Evolutionary conservation across 768 basidiomycete genomes (phyloP).

Genomic region (Lenzites betulinus): DNA sequence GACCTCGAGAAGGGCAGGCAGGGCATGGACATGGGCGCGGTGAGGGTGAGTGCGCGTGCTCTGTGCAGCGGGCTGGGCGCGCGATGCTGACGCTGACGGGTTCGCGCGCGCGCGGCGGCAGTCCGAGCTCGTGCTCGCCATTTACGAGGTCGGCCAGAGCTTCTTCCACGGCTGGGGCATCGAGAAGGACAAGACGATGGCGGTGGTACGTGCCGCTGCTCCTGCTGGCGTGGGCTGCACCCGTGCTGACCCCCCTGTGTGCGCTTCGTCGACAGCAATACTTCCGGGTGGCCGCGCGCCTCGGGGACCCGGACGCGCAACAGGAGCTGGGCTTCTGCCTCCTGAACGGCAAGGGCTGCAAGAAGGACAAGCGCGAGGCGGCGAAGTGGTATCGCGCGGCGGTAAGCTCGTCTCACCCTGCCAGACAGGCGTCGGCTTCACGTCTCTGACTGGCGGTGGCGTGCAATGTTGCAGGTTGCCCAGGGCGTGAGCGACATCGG

Average conservation of each 20-base stretch:
- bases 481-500: constrained; percentile 84
- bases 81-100: not conserved
- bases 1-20: constrained; percentile 68
- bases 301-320: constrained; percentile 89
- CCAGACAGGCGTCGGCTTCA: too few relatives aligned
- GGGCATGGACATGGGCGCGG: constrained; percentile 54
- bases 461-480: constrained; percentile 40
- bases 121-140: constrained; percentile 83
- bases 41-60: constrained; percentile 43
- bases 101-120: constrained; percentile 28
- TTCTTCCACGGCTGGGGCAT: constrained; percentile 95
- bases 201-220: constrained; percentile 54
- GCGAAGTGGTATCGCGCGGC: constrained; percentile 93
- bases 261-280: constrained; percentile 59
- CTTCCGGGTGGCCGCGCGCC: constrained; percentile 77
- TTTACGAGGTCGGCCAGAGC: constrained; percentile 91
- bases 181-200: constrained; percentile 86
- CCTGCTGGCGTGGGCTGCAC: not conserved
- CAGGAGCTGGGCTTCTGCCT: constrained; percentile 83
- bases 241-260: not conserved
- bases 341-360: constrained; percentile 85
- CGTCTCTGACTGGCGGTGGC: too few relatives aligned
- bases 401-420: constrained; percentile 40
- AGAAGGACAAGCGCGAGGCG: constrained; percentile 84
- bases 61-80: not conserved